A percentile compares a stretch with the other conserved stretches of the same genome.
Evolutionary conservation across 106 monocot genomes (phyloP).

Genomic region (Hemerocallis citrina): DNA sequence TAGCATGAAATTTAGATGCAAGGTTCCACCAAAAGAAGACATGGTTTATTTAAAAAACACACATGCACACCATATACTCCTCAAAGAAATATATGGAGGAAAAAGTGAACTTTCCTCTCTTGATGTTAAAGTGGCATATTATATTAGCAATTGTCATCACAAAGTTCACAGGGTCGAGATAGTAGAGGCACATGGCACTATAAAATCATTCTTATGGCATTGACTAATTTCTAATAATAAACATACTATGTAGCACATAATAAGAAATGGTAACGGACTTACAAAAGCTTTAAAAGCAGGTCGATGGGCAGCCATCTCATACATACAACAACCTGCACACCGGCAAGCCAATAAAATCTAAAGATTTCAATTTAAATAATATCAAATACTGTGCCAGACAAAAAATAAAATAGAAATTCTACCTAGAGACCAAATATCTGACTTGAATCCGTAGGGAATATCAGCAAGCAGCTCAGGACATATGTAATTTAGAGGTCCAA

Average conservation of each 20-base stretch:
- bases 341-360: background rate
- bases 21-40: too few species aligned
- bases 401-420: constrained; percentile 5
- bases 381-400: background rate
- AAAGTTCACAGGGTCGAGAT: too few species aligned
- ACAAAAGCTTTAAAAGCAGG: constrained; percentile 99
- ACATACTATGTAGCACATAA: background rate
- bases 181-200: background rate
- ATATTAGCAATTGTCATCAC: too few species aligned
- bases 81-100: too few species aligned
- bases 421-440: constrained; percentile 99
- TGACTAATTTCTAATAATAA: background rate
- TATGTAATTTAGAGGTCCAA: constrained; percentile 99
- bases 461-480: constrained; percentile 97
- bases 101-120: too few species aligned
- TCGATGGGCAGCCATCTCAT: constrained; percentile 99
- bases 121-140: too few species aligned
- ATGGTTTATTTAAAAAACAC: too few species aligned
- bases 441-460: constrained; percentile 99
- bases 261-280: constrained; percentile 32
- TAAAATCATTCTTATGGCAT: background rate
- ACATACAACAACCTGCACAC: constrained; percentile 86
- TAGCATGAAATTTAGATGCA: too few species aligned
- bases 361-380: too few species aligned
- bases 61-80: too few species aligned